Evolutionary conservation across 805 yeast genomes (phyloP).

Genomic region (Starmerella apis): DNA sequence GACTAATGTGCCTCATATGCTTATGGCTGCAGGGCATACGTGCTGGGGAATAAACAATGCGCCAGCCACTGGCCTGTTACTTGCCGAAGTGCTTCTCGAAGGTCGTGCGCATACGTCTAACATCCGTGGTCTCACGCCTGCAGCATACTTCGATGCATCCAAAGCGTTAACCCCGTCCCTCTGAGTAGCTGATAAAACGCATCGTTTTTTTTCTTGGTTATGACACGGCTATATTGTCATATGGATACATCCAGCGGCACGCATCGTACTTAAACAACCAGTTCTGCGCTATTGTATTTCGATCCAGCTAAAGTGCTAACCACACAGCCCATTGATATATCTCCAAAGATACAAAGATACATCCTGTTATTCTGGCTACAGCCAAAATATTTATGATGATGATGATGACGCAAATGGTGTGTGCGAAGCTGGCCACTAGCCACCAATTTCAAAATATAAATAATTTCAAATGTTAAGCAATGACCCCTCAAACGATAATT

Average conservation of each 20-base stretch:
- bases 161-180: conserved; percentile 4
- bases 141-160: conserved; percentile 55
- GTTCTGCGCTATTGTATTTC: too few relatives aligned
- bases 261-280: not conserved
- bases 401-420: not conserved
- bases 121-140: conserved; percentile 73
- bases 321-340: too few relatives aligned
- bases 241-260: not conserved
- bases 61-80: conserved; percentile 88
- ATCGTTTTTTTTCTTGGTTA: too few relatives aligned
- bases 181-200: not conserved
- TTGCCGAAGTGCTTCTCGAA: conserved; percentile 78
- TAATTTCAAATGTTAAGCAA: not conserved
- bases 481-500: not conserved
- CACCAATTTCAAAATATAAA: not conserved
- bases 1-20: conserved; percentile 71
- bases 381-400: not conserved
- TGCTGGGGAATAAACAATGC: conserved; percentile 99
- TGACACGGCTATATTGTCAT: too few relatives aligned
- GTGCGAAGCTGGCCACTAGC: not conserved
- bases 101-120: conserved; percentile 73
- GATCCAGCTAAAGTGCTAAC: too few relatives aligned
- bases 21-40: conserved; percentile 84
- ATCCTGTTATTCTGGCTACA: not conserved
- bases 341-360: too few relatives aligned